A percentile compares a stretch with the other conserved stretches of the same genome.
These are phyloP conservation scores for Neurospora sp. DNA, from an alignment of 495 filamentous ascomycete species.

Conservation along the genomic window DNA sequence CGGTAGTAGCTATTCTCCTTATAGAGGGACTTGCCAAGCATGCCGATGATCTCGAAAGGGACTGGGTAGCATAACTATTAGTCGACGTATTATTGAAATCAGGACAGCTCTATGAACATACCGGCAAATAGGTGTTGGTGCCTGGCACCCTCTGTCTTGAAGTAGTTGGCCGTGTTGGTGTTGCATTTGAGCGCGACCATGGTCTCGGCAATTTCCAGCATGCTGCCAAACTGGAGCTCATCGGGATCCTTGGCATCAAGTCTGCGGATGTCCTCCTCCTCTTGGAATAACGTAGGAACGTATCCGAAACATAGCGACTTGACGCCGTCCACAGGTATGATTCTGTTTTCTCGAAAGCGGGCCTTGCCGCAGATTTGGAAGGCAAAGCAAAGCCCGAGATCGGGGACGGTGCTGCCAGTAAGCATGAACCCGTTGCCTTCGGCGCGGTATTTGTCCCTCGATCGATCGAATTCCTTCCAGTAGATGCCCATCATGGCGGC, in stretches of 20 bases:
- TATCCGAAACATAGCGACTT: slow-evolving; percentile 39
- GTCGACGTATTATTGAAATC: background rate
- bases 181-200: slow-evolving; percentile 35
- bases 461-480: slow-evolving; percentile 40
- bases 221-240: slow-evolving; percentile 26
- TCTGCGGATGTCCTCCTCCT: slow-evolving; percentile 21
- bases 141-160: slow-evolving; percentile 21
- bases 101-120: slow-evolving; percentile 15
- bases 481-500: slow-evolving; percentile 40
- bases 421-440: slow-evolving; percentile 43
- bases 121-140: slow-evolving; percentile 38
- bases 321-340: slow-evolving; percentile 34
- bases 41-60: slow-evolving; percentile 41
- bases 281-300: slow-evolving; percentile 35
- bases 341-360: slow-evolving; percentile 31
- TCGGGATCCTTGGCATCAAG: slow-evolving; percentile 24
- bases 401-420: slow-evolving; percentile 29
- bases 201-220: slow-evolving; percentile 32
- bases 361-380: slow-evolving; percentile 33
- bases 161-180: slow-evolving; percentile 29
- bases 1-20: no score
- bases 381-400: slow-evolving; percentile 37
- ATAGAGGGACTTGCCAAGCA: slow-evolving; percentile 12
- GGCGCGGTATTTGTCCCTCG: slow-evolving; percentile 33
- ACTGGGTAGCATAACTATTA: slow-evolving; percentile 15